These are phyloP conservation scores for Thyridium curvatum DNA, from an alignment of 2,329 filamentous ascomycete genomes.

Conservation along the genomic window DNA sequence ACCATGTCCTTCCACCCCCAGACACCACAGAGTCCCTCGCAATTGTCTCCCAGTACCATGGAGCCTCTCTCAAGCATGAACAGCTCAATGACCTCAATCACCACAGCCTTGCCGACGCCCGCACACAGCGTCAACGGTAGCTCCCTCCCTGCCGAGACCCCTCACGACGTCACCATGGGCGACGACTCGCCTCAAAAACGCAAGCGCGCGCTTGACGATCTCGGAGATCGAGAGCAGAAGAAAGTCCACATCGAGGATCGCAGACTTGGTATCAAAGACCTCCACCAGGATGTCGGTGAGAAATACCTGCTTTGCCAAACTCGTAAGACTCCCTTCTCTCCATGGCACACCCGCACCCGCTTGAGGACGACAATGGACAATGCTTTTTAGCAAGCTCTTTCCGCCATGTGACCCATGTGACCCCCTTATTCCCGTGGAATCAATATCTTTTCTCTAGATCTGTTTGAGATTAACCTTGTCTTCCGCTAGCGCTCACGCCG, in stretches of 20 bases:
- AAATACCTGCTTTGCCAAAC: constrained; percentile 63
- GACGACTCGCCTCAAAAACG: constrained; percentile 55
- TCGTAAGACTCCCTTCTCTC: constrained; percentile 54
- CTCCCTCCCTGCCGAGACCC: constrained; percentile 35
- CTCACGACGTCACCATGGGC: constrained; percentile 35
- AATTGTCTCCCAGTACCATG: constrained; percentile 50
- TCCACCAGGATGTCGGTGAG: constrained; percentile 59
- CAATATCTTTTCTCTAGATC: constrained; percentile 11
- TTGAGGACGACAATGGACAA: constrained; percentile 3
- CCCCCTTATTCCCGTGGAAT: constrained; percentile 1
- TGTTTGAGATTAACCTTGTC: constrained; percentile 16
- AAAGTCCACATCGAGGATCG: constrained; percentile 57
- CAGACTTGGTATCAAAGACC: constrained; percentile 55
- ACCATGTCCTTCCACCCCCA: constrained; percentile 63
- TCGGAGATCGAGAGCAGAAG: constrained; percentile 50
- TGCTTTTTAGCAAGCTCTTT: constrained; percentile 2
- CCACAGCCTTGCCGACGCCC: constrained; percentile 53
- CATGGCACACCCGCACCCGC: constrained; percentile 13
- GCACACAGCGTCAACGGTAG: constrained; percentile 57
- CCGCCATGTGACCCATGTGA: constrained; percentile 9
- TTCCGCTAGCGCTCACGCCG: constrained; percentile 13
- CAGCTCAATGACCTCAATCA: constrained; percentile 43
- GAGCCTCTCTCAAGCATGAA: constrained; percentile 44
- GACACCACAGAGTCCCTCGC: constrained; percentile 62
- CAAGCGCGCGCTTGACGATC: constrained; percentile 52